Base-by-base conservation (phyloP, 345 rosid species). In the Toxicodendron radicans region DNA sequence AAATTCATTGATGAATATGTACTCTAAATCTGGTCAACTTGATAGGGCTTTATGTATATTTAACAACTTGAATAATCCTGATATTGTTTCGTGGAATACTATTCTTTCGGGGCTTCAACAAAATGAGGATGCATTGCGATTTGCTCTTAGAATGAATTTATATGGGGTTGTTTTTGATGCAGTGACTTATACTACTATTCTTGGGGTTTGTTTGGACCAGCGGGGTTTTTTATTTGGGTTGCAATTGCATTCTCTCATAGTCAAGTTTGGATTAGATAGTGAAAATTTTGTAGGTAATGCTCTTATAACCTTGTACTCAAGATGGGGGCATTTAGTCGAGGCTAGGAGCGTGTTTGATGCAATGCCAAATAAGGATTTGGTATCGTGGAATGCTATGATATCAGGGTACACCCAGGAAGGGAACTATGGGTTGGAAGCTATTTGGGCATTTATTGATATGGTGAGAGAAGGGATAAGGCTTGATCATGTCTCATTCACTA, bases 11-110 rank as follows among this genome's bases (percentile, higher is more conserved):
- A 91, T 94, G 91, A 83, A 85, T 70, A 83, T 87, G 89, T 91
- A 91, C 79, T 83, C 83, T 65, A 91, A 94, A 68, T 79, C 86
- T 7, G 90, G 87, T 17, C 76, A 78, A 61, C 82, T 92, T 79
- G 75, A 65, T 67, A 59, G 74, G 71, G 91, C 93, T 57, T 67
- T 87, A 54, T 78, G 79, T 65, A 77, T 94, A 54, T 94, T 94
- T 84, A 85, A 89, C 85, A 82, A 57, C 62, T 82, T 94, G 83
- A 75, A 41, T 71, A 59, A 79, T 9, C 95, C 90, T 53, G 97
- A 94, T 77, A 85, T 85, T 73, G 91, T 94, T 80, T 94, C 98
- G 57, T 94, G 95, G 93, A 94, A 92, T 77, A 92, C 97, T 68
- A 76, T 92, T 71, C 92, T 94, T 75, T 91, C 98, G 9, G 98